Percentiles rank a stretch among this genome's conserved stretches.
phyloP scores from a whole-genome alignment of 768 basidiomycete genomes.

The Boletus rex-veris region DNA sequence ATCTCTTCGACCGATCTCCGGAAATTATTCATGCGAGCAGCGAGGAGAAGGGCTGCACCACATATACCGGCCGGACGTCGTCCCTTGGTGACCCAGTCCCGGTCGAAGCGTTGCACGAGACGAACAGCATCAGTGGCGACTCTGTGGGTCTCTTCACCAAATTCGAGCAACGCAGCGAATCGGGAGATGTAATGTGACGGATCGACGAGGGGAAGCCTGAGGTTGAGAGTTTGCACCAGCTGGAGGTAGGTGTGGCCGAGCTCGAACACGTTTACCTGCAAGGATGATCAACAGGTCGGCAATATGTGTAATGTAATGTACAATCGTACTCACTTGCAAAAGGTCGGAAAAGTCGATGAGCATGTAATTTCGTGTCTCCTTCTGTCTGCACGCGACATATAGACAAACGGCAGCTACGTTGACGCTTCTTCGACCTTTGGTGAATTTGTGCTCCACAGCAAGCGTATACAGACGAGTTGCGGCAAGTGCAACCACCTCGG shows the following conservation, averaged over 20 bases:
- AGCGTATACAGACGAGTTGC: slow-evolving; percentile 90
- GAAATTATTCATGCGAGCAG: slow-evolving; percentile 98
- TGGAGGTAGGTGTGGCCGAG: slow-evolving; percentile 96
- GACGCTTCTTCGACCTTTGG: slow-evolving; percentile 85
- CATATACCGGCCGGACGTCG: slow-evolving; percentile 96
- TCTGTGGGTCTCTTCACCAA: slow-evolving; percentile 88
- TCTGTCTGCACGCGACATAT: slow-evolving; percentile 89
- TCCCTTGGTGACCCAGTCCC: slow-evolving; percentile 97
- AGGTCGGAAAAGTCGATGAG: slow-evolving; percentile 98
- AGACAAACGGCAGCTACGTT: slow-evolving; percentile 96
- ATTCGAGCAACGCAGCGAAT: slow-evolving; percentile 91
- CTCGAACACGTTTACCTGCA: slow-evolving; percentile 93
- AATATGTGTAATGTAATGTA: not conserved
- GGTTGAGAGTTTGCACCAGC: slow-evolving; percentile 81
- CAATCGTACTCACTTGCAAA: slow-evolving; percentile 57
- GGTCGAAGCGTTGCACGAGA: slow-evolving; percentile 88
- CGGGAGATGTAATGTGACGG: slow-evolving; percentile 96
- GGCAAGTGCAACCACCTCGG: slow-evolving; percentile 73
- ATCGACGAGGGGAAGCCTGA: slow-evolving; percentile 86
- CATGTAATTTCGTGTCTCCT: slow-evolving; percentile 92
- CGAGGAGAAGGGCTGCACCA: slow-evolving; percentile 90
- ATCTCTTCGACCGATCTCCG: slow-evolving; percentile 90
- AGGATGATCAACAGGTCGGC: not conserved
- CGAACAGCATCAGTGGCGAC: slow-evolving; percentile 93
- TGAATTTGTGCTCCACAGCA: slow-evolving; percentile 92